phyloP scores from a whole-genome alignment of 306 rosid species.

The Mimosa bimucronata region DNA sequence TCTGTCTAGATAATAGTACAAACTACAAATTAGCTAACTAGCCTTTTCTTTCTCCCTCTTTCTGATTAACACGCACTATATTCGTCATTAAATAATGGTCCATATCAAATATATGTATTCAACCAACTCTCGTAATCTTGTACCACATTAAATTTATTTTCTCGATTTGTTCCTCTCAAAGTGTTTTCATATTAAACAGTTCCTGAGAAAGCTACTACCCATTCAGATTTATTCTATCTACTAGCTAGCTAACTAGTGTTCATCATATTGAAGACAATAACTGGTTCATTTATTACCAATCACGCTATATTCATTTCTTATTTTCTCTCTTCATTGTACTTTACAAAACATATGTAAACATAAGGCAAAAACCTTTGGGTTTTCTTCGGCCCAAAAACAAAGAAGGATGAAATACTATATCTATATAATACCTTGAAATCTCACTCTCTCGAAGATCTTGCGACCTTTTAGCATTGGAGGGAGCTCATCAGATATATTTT shows the following conservation, averaged over 20 bases:
- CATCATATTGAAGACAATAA: background rate
- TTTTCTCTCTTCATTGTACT: background rate
- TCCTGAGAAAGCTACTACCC: conserved; percentile 19
- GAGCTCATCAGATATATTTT: conserved; percentile 17
- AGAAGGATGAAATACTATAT: conserved; percentile 13
- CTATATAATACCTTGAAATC: conserved; percentile 10
- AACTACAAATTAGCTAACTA: background rate
- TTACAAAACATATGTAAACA: background rate
- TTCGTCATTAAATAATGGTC: background rate
- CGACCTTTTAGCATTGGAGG: conserved; percentile 34
- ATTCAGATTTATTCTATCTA: background rate
- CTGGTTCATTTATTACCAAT: background rate
- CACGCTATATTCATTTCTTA: background rate
- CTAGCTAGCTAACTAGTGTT: background rate
- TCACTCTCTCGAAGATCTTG: conserved; percentile 29
- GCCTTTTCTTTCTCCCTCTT: background rate
- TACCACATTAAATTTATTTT: conserved; percentile 1
- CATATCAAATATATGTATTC: background rate
- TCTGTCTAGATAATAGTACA: background rate
- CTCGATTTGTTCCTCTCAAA: background rate
- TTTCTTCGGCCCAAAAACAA: conserved; percentile 23
- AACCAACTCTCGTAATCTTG: background rate
- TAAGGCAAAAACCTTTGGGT: background rate
- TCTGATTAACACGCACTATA: background rate
- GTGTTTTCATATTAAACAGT: background rate